A percentile compares a stretch with the other conserved stretches of the same genome.
These are phyloP conservation scores for Monascus purpureus DNA, from an alignment of 495 filamentous ascomycete genomes.

Conservation along the genomic window DNA sequence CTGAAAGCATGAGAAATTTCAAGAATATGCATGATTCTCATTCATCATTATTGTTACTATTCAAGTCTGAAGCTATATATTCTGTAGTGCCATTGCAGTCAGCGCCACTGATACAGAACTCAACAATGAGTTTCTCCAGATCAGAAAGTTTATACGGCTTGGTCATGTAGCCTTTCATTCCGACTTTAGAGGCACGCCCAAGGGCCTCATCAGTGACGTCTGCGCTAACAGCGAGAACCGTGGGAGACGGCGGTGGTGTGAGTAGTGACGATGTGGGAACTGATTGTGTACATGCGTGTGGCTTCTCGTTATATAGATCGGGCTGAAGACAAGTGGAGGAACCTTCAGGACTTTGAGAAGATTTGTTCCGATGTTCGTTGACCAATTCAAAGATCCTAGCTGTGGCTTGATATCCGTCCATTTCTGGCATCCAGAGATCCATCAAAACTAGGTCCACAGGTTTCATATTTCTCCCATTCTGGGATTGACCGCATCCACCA, in stretches of 20 bases:
- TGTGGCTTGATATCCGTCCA: constrained; percentile 71
- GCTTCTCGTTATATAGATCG: neutral
- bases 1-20: too few relatives aligned
- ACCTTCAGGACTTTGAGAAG: constrained; percentile 3
- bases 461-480: constrained; percentile 12
- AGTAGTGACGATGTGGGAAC: constrained; percentile 5
- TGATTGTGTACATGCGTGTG: too few relatives aligned
- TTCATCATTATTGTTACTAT: too few relatives aligned
- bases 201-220: constrained; percentile 59
- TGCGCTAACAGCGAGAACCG: constrained; percentile 60
- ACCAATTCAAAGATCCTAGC: constrained; percentile 46
- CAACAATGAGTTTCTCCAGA: constrained; percentile 51
- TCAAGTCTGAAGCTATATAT: too few relatives aligned
- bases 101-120: constrained; percentile 41
- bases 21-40: too few relatives aligned
- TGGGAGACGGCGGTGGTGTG: constrained; percentile 16
- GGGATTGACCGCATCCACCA: neutral
- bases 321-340: constrained; percentile 1
- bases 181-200: constrained; percentile 47
- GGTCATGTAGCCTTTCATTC: constrained; percentile 66
- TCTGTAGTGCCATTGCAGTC: too few relatives aligned
- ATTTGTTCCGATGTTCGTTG: constrained; percentile 16
- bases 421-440: constrained; percentile 80
- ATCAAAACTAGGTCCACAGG: constrained; percentile 58
- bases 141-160: constrained; percentile 67